Conservation (phyloP, 2,329 filamentous ascomycete genomes). For the Aciculosporium take region DNA sequence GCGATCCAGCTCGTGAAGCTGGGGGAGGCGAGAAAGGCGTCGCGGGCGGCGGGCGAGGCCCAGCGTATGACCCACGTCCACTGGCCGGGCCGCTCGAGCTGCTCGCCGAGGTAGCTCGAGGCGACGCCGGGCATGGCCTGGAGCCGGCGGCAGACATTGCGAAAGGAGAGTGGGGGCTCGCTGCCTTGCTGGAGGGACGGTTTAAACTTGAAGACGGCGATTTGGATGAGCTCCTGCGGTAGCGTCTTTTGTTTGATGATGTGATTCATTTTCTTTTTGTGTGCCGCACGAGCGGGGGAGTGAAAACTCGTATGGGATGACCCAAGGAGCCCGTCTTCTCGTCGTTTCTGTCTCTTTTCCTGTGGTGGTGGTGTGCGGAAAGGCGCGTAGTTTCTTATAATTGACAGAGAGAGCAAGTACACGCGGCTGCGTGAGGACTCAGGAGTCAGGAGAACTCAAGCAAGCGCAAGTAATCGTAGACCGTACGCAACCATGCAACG, state of each 20-base stretch:
- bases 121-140: slow-evolving; percentile 19
- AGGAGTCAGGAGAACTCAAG: too few relatives aligned
- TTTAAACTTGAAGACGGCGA: slow-evolving; percentile 20
- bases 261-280: slow-evolving; percentile 3
- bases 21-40: slow-evolving; percentile 26
- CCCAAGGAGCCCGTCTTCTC: too few relatives aligned
- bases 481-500: too few relatives aligned
- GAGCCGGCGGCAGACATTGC: slow-evolving; percentile 14
- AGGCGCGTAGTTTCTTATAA: too few relatives aligned
- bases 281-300: too few relatives aligned
- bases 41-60: slow-evolving; percentile 18
- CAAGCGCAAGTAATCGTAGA: too few relatives aligned
- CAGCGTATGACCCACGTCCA: slow-evolving; percentile 22
- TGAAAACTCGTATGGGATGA: too few relatives aligned
- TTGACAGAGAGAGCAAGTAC: too few relatives aligned
- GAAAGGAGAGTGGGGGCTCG: slow-evolving; percentile 8
- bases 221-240: slow-evolving; percentile 14
- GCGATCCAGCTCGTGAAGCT: slow-evolving; percentile 27
- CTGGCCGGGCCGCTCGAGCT: slow-evolving; percentile 19
- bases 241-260: slow-evolving; percentile 14
- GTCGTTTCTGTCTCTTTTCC: background rate
- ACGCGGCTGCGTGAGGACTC: too few relatives aligned
- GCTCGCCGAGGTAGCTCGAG: slow-evolving; percentile 20
- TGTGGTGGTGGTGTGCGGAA: too few relatives aligned
- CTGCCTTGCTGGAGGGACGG: slow-evolving; percentile 12